These are phyloP conservation scores for Rostrohypoxylon terebratum DNA, from an alignment of 495 filamentous ascomycete genomes.

Conservation along the genomic window DNA sequence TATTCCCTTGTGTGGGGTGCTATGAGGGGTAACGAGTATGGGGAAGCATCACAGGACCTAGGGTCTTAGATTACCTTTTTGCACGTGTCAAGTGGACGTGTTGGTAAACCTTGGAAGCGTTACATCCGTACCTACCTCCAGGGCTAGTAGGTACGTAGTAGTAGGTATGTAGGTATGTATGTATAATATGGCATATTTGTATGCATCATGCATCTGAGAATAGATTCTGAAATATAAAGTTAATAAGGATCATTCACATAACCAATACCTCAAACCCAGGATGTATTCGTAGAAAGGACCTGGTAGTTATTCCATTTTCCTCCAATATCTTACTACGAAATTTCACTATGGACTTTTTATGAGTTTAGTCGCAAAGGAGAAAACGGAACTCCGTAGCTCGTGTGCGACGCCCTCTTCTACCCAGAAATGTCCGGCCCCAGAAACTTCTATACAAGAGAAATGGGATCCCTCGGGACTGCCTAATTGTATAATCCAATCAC, in stretches of 20 bases:
- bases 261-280: too few relatives aligned
- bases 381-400: conserved; percentile 63
- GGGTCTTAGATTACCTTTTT: too few relatives aligned
- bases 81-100: not conserved
- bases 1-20: conserved; percentile 8
- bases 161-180: too few relatives aligned
- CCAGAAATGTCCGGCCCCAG: conserved; percentile 88
- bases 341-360: not conserved
- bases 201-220: too few relatives aligned
- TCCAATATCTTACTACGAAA: too few relatives aligned
- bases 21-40: conserved; percentile 26
- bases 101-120: not conserved
- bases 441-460: conserved; percentile 69
- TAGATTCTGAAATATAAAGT: too few relatives aligned
- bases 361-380: conserved; percentile 17
- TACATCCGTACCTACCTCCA: too few relatives aligned
- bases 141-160: too few relatives aligned
- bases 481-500: conserved; percentile 75
- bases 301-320: too few relatives aligned
- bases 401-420: conserved; percentile 69
- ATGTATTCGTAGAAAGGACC: not conserved
- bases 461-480: conserved; percentile 49
- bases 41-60: conserved; percentile 6
- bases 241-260: too few relatives aligned
- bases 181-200: too few relatives aligned